Percentiles rank a stretch among this genome's conserved stretches.
Evolutionary conservation across 768 basidiomycete species (phyloP).

Genomic region (Tylopilus balloui): DNA sequence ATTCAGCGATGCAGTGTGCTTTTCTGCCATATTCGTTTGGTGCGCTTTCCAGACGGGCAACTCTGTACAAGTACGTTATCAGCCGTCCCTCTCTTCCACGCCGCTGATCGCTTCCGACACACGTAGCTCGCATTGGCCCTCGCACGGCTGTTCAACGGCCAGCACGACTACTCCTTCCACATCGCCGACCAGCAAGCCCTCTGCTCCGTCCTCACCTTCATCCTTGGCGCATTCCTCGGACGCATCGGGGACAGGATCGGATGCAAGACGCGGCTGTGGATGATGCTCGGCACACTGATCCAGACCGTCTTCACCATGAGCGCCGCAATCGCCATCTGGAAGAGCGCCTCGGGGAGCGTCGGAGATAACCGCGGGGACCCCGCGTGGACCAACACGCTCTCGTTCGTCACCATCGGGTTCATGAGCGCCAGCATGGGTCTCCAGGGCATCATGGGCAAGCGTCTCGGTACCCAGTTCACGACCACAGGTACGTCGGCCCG

Average conservation of each 20-base stretch:
- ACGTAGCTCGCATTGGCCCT: constrained; percentile 70
- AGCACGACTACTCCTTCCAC: constrained; percentile 60
- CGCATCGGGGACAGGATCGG: constrained; percentile 84
- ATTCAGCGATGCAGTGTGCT: constrained; percentile 62
- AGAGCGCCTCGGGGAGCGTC: constrained; percentile 54
- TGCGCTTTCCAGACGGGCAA: constrained; percentile 85
- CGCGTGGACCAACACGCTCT: constrained; percentile 62
- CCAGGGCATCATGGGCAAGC: constrained; percentile 83
- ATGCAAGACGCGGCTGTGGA: constrained; percentile 67
- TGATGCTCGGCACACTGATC: constrained; percentile 63
- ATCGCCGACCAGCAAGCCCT: constrained; percentile 81
- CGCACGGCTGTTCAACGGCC: constrained; percentile 67
- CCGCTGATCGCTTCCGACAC: background rate
- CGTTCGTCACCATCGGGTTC: constrained; percentile 71
- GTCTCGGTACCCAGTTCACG: constrained; percentile 73
- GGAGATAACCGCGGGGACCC: constrained; percentile 54
- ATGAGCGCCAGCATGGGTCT: constrained; percentile 74
- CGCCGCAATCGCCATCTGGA: constrained; percentile 67
- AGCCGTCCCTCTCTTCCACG: background rate
- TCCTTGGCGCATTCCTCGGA: constrained; percentile 71
- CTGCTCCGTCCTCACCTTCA: constrained; percentile 73
- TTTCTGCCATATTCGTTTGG: constrained; percentile 80
- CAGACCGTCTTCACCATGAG: constrained; percentile 77
- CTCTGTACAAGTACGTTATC: constrained; percentile 50
- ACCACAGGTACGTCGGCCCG: constrained; percentile 58